Evolutionary conservation across 345 rosid genomes (phyloP).

Genomic region (Lepidium didymum): DNA sequence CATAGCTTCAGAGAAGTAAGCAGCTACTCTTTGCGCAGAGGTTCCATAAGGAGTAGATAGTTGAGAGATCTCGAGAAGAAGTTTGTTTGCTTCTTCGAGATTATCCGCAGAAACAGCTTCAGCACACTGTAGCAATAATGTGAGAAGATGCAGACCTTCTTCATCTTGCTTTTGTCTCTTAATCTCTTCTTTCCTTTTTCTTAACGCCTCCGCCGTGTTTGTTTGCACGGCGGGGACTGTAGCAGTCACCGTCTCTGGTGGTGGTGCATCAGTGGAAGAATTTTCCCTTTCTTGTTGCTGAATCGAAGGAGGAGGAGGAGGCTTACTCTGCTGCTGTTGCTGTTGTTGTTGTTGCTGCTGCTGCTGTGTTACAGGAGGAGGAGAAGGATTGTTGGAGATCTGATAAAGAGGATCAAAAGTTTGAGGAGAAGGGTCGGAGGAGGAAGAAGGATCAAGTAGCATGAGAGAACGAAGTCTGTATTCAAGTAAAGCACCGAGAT

Average conservation of each 20-base stretch:
- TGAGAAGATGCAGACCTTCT: conserved; percentile 87
- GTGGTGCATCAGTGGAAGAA: conserved; percentile 36
- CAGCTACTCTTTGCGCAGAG: conserved; percentile 95
- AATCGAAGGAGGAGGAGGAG: conserved; percentile 10
- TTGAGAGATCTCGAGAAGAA: conserved; percentile 87
- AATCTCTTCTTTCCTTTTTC: conserved; percentile 69
- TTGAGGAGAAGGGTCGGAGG: conserved; percentile 31
- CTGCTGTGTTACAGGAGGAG: conserved; percentile 10
- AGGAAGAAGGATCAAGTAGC: conserved; percentile 38
- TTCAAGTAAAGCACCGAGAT: conserved; percentile 79
- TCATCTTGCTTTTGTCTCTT: conserved; percentile 78
- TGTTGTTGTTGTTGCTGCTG: not conserved
- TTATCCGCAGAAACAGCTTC: conserved; percentile 91
- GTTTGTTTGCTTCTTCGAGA: conserved; percentile 80
- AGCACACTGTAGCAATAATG: conserved; percentile 88
- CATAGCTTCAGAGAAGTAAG: conserved; percentile 97
- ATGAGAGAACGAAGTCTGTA: conserved; percentile 65
- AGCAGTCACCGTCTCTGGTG: conserved; percentile 30
- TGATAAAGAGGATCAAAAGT: conserved; percentile 16
- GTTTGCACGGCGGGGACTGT: not conserved
- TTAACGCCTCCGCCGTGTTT: conserved; percentile 31
- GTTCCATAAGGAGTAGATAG: conserved; percentile 92
- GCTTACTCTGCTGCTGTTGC: conserved; percentile 21
- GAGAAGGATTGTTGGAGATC: conserved; percentile 21
- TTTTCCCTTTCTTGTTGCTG: conserved; percentile 34